Evolutionary conservation across 2,329 filamentous ascomycete genomes (phyloP).

Genomic region (Phoma sp.): DNA sequence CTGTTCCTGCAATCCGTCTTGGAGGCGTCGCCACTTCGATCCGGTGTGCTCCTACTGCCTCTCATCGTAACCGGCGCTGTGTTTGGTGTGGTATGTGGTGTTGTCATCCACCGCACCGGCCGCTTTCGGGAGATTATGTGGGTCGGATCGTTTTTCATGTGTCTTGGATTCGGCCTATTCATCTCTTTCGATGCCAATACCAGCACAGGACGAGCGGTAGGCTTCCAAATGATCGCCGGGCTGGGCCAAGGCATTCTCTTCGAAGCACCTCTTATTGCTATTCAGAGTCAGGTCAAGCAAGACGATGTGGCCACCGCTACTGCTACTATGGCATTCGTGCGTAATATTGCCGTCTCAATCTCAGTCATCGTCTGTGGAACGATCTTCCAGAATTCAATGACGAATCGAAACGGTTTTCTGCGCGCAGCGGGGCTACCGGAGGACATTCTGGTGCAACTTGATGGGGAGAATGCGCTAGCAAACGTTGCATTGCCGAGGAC

Average conservation of each 20-base stretch:
- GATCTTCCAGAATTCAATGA: conserved; percentile 65
- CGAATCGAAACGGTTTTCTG: conserved; percentile 57
- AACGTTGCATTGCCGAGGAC: conserved; percentile 62
- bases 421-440: conserved; percentile 56
- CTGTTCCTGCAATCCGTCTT: conserved; percentile 75
- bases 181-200: conserved; percentile 38
- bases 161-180: conserved; percentile 45
- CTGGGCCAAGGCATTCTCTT: conserved; percentile 61
- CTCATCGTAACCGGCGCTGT: conserved; percentile 57
- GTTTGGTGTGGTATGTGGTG: conserved; percentile 53
- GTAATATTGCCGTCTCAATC: conserved; percentile 53
- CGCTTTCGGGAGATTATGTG: conserved; percentile 50
- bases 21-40: conserved; percentile 65
- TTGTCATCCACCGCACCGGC: conserved; percentile 55
- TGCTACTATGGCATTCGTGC: conserved; percentile 57
- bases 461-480: conserved; percentile 64
- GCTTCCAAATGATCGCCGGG: conserved; percentile 58
- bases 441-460: conserved; percentile 56
- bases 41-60: conserved; percentile 66
- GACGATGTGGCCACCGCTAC: conserved; percentile 60
- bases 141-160: conserved; percentile 40
- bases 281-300: conserved; percentile 60
- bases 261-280: conserved; percentile 61
- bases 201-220: conserved; percentile 48
- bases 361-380: conserved; percentile 58